Conservation (phyloP, 1,284 basidiomycete species). For the Naganishia cerealis region DNA sequence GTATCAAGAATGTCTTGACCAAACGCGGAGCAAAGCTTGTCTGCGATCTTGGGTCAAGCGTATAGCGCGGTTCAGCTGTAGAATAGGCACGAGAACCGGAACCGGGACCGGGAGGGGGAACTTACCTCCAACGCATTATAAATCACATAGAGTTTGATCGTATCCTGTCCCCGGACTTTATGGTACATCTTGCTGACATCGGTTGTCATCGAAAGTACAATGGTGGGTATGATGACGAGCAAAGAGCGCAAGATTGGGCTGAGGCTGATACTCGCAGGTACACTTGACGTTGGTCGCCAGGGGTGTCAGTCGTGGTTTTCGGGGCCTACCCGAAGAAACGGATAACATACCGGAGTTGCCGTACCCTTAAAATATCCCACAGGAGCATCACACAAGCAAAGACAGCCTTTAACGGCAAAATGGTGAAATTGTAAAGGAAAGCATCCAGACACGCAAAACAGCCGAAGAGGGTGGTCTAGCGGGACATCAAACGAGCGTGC, state of each 20-base stretch:
- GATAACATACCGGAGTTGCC: conserved; percentile 36
- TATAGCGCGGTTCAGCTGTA: not conserved
- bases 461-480: conserved; percentile 85
- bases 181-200: conserved; percentile 99
- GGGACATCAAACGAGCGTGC: not conserved
- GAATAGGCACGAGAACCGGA: too few relatives aligned
- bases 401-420: conserved; percentile 83
- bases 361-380: conserved; percentile 14
- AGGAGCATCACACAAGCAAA: conserved; percentile 61
- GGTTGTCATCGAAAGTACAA: conserved; percentile 76
- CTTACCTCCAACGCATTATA: conserved; percentile 92
- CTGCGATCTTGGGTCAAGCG: conserved; percentile 70
- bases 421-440: conserved; percentile 96
- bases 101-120: conserved; percentile 5
- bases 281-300: not conserved
- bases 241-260: conserved; percentile 68
- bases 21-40: conserved; percentile 91
- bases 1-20: conserved; percentile 97
- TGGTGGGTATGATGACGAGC: conserved; percentile 72
- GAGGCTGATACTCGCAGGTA: conserved; percentile 41
- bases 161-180: conserved; percentile 96
- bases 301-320: not conserved
- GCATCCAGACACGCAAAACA: conserved; percentile 93
- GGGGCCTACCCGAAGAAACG: conserved; percentile 37
- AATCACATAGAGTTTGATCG: conserved; percentile 98